Evolutionary conservation across 306 rosid genomes (phyloP), one percentile per base, ranked within the genome.

Genomic region (Rosa rugosa): DNA sequence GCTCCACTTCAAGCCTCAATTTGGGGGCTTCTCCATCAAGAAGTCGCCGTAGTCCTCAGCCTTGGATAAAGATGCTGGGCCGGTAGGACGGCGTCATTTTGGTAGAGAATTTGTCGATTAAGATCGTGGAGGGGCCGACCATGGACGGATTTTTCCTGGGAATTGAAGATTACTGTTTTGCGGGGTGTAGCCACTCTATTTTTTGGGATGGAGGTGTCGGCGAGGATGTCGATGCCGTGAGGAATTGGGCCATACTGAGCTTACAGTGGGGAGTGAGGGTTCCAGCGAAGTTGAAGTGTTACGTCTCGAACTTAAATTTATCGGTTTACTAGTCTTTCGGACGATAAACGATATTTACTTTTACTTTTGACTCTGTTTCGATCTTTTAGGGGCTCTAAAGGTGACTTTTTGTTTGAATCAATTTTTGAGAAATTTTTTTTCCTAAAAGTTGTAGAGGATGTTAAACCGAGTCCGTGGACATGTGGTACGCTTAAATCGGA

Each of bases 221-320:
- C 97, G 38, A 88, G 86, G 81, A 95, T 96, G 8, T 50, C 84
- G 12, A 8, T 92, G 34, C 98, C 98, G 23, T 95, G 46, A 62
- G 62, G 75, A 83, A 85, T 0, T 84, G 83, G 7, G 93, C 89
- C 3, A 90, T 81, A 56, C 84, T 95, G 76, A 91, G 78, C 31
- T 86, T 88, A 64, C 84, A 96, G 50, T 95, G 99, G 98, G 99
- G 96, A 0, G 88, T 92, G 62, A 87, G 91, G 91, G 86, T 90
- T 75, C 94, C 97, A 50, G 82, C 90, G 25, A 94, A 89, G 78
- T 1, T 77, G 59, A 87, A 84, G 83, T 27, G 27, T 27, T 27
- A 27, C 1, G 27, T 27, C 27, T 1, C 1, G 1, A 27, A 27
- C 27, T 27, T 27, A 27, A 27, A 27, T 27, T 27, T 27, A 27